Conservation (phyloP, 1,139 yeast genomes). For the Pichia inconspicua region DNA sequence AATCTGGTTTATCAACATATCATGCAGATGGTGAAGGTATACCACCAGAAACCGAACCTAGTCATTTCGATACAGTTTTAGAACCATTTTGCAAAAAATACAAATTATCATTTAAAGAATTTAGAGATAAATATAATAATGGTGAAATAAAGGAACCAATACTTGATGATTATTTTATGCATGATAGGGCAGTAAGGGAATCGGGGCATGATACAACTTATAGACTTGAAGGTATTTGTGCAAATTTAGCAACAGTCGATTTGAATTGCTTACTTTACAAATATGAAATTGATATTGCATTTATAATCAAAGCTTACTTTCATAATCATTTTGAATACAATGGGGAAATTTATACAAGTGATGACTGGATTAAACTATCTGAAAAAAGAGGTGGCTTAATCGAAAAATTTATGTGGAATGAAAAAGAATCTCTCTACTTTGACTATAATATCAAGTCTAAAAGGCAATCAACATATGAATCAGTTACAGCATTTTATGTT, state of each 20-base stretch:
- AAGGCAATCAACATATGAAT: conserved; percentile 60
- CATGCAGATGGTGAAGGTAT: conserved; percentile 86
- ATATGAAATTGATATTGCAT: conserved; percentile 81
- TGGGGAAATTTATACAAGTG: conserved; percentile 40
- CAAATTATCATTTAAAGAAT: conserved; percentile 55
- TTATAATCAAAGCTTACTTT: conserved; percentile 50
- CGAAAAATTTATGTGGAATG: conserved; percentile 79
- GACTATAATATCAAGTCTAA: conserved; percentile 68
- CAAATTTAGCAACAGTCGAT: conserved; percentile 85
- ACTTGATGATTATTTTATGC: conserved; percentile 80
- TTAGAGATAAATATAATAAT: conserved; percentile 61
- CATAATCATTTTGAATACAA: conserved; percentile 38
- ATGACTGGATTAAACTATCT: conserved; percentile 56
- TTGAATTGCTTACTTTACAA: conserved; percentile 80
- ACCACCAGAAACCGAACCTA: conserved; percentile 94
- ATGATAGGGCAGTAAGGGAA: conserved; percentile 93
- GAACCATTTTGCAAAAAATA: conserved; percentile 63
- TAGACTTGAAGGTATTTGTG: conserved; percentile 84
- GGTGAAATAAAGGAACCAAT: conserved; percentile 64
- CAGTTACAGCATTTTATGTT: conserved; percentile 92
- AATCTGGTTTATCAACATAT: conserved; percentile 82
- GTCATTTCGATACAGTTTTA: conserved; percentile 74
- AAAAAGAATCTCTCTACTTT: conserved; percentile 65
- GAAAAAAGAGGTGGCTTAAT: conserved; percentile 46
- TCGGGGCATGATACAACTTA: conserved; percentile 95